A percentile compares a stretch with the other conserved stretches of the same genome.
These are phyloP conservation scores for Cucumis melo DNA, from an alignment of 306 rosid genomes.

Conservation along the genomic window DNA sequence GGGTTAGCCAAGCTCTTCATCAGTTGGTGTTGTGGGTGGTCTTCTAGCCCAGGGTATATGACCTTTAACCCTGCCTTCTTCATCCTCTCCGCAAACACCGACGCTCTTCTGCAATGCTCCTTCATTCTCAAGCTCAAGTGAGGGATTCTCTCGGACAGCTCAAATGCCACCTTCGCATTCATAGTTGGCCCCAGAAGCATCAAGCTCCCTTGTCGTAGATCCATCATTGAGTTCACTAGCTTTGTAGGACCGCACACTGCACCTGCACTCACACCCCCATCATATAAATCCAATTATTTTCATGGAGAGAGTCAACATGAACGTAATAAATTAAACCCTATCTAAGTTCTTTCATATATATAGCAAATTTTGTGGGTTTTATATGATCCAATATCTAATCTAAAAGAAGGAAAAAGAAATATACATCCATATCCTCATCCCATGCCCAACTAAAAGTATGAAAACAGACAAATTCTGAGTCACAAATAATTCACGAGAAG, in stretches of 20 bases:
- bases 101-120: slow-evolving; percentile 60
- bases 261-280: slow-evolving; percentile 22
- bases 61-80: slow-evolving; percentile 51
- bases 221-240: slow-evolving; percentile 87
- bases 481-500: neutral
- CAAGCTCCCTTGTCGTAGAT: slow-evolving; percentile 65
- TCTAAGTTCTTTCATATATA: too few species aligned
- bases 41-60: slow-evolving; percentile 76
- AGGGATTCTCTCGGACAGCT: slow-evolving; percentile 75
- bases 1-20: slow-evolving; percentile 43
- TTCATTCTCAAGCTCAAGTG: slow-evolving; percentile 75
- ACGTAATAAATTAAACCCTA: too few species aligned
- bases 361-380: too few species aligned
- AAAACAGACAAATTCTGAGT: neutral
- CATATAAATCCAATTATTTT: neutral
- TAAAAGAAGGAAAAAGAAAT: too few species aligned
- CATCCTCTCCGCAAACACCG: slow-evolving; percentile 37
- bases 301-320: too few species aligned
- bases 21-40: slow-evolving; percentile 54
- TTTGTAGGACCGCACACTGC: slow-evolving; percentile 70
- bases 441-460: neutral
- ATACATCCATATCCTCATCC: neutral
- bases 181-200: slow-evolving; percentile 92
- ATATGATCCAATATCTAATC: neutral
- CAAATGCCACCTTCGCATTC: slow-evolving; percentile 90